These are phyloP conservation scores for Neurospora sp. DNA, from an alignment of 495 filamentous ascomycete species.

Conservation along the genomic window DNA sequence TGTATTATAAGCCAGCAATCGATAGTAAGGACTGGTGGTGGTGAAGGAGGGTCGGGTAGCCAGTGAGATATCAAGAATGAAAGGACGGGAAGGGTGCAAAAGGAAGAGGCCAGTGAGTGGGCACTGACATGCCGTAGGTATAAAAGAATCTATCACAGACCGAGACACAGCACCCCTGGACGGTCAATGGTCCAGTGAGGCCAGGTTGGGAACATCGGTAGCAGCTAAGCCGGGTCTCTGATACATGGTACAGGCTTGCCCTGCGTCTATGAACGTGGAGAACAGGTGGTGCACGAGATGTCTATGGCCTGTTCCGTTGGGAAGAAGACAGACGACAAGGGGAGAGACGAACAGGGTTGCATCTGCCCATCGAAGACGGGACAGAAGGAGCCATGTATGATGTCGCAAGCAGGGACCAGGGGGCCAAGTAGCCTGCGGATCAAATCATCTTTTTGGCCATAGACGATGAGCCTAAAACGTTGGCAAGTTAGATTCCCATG, in stretches of 20 bases:
- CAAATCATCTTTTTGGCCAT: neutral
- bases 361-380: conserved; percentile 37
- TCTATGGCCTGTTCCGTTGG: conserved; percentile 31
- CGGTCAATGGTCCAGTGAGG: conserved; percentile 31
- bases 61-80: conserved; percentile 24
- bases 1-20: conserved; percentile 41
- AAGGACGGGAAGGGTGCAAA: conserved; percentile 27
- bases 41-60: conserved; percentile 23
- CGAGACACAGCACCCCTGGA: conserved; percentile 28
- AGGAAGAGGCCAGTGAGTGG: conserved; percentile 25
- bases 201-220: conserved; percentile 42
- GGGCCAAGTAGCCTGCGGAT: neutral
- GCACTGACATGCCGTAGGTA: conserved; percentile 31
- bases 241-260: conserved; percentile 37
- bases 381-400: conserved; percentile 8
- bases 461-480: neutral
- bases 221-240: conserved; percentile 39
- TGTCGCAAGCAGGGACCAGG: neutral
- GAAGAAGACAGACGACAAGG: conserved; percentile 19
- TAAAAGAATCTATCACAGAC: conserved; percentile 33
- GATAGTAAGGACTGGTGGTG: conserved; percentile 39
- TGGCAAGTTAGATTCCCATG: neutral
- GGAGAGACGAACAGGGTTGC: conserved; percentile 31
- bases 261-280: conserved; percentile 35
- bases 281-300: conserved; percentile 35